Base-by-base conservation (phyloP, 768 basidiomycete species). In the Psilocybe cyanescens region DNA sequence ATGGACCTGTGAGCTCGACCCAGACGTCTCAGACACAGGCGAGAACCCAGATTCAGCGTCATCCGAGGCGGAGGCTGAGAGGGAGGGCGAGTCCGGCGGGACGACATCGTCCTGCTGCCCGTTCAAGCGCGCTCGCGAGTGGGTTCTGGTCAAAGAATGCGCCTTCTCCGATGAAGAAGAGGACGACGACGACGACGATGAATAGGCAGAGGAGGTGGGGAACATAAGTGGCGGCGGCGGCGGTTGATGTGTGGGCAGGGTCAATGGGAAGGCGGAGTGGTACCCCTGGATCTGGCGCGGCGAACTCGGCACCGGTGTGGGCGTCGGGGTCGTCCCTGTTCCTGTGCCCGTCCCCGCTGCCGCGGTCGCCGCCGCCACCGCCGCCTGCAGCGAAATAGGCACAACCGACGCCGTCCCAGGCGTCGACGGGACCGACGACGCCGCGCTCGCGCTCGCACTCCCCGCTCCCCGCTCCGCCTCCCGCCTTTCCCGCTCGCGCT, bases 361-460 rank as follows among this genome's bases (percentile, higher is more conserved):
- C 37, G 37, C 37, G 37, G 8, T 39, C 37, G 14, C 37, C 8
- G 37, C 37, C 7, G 37, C 37, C 8, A 39, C 37, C 7, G 37
- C 37, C 8, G 37, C 37, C 14, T 39, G 37, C 37, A 44, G 41
- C 8, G 57, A 62, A 11, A 56, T 39, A 14, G 59, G 14, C 3
- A 65, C 59, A 28, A 51, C 8, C 6, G 68, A 56, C 41, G 4
- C 5, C 41, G n/a, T 44, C 14, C 11, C 61, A 3, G 52, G 48
- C 1, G 50, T 35, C 16, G 60, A 61, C 5, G 90, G 75, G 55
- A 54, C 24, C 86, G 81, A 76, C 68, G 81, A 85, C 50, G 84
- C 79, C 49, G 77, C 74, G 1, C 76, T 74, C 8, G 72, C 3
- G 31, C 11, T 33, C 41, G 14, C 37, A 62, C 31, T 58, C 58